phyloP scores from a whole-genome alignment of 345 rosid genomes.

The Populus davidiana region DNA sequence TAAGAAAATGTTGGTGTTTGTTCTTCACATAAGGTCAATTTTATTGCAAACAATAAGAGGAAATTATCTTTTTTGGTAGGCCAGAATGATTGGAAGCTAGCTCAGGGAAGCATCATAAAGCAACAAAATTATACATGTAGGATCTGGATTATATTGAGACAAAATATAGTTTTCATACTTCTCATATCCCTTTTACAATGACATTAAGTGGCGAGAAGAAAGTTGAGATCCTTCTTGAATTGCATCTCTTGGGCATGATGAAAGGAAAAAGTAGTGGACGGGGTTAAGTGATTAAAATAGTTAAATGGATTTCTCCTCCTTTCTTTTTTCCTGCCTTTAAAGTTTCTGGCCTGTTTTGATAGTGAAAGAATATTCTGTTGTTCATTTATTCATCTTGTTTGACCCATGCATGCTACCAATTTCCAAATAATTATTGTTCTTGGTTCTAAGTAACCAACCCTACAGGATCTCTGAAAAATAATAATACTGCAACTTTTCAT shows the following conservation, averaged over 20 bases:
- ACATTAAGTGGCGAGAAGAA: not conserved
- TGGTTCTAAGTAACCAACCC: not conserved
- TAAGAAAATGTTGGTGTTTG: not conserved
- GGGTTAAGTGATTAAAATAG: slow-evolving; percentile 10
- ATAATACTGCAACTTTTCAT: not conserved
- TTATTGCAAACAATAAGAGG: not conserved
- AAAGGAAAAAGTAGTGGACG: slow-evolving; percentile 13
- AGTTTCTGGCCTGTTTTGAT: not conserved
- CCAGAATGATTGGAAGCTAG: not conserved
- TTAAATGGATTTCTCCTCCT: not conserved
- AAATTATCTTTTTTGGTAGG: not conserved
- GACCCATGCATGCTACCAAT: not conserved
- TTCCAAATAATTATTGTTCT: not conserved
- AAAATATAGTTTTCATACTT: not conserved
- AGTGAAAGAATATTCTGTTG: not conserved
- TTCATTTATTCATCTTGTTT: not conserved
- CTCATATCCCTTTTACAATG: not conserved
- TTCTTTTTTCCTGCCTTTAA: not conserved
- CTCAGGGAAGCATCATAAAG: not conserved
- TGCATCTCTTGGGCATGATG: slow-evolving; percentile 7
- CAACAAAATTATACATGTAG: not conserved
- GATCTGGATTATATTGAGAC: not conserved
- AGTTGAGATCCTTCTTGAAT: slow-evolving; percentile 11
- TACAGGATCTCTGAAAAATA: too few species aligned
- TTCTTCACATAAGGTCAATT: not conserved